Evolutionary conservation across 441 rosid species (phyloP).

Genomic region (Bocquillonia castaneifolia): DNA sequence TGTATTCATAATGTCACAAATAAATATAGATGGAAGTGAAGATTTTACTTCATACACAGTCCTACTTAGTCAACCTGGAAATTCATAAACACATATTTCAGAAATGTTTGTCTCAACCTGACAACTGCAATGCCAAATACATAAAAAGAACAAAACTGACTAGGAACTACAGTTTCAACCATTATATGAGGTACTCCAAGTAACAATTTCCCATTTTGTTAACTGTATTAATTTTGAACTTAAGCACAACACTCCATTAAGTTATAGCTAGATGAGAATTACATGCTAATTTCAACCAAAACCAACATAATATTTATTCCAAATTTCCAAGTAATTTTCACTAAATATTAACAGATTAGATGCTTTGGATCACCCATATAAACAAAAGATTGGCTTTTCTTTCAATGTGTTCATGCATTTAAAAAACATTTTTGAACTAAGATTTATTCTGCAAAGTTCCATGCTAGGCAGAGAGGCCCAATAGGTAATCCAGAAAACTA

Average conservation of each 20-base stretch:
- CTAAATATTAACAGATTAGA: not conserved
- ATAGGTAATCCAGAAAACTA: not conserved
- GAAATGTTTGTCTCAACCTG: constrained; percentile 2
- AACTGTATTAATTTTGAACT: not conserved
- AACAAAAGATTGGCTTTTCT: not conserved
- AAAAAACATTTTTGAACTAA: not conserved
- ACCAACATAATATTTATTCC: too few species aligned
- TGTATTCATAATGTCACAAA: not conserved
- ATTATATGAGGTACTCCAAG: not conserved
- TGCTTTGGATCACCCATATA: not conserved
- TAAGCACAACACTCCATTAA: not conserved
- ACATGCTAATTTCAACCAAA: not conserved
- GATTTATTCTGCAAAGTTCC: not conserved
- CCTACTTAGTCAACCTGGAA: not conserved
- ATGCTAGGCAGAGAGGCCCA: too few species aligned
- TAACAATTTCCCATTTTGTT: not conserved
- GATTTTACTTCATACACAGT: not conserved
- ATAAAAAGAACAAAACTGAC: not conserved
- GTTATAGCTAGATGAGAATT: not conserved
- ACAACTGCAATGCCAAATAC: not conserved
- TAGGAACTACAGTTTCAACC: not conserved
- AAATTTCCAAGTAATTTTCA: not conserved
- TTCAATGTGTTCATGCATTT: not conserved
- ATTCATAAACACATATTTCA: constrained; percentile 3
- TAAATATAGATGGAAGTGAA: not conserved